Conservation (phyloP, 2,329 filamentous ascomycete genomes). For the Gyromitra esculenta region DNA sequence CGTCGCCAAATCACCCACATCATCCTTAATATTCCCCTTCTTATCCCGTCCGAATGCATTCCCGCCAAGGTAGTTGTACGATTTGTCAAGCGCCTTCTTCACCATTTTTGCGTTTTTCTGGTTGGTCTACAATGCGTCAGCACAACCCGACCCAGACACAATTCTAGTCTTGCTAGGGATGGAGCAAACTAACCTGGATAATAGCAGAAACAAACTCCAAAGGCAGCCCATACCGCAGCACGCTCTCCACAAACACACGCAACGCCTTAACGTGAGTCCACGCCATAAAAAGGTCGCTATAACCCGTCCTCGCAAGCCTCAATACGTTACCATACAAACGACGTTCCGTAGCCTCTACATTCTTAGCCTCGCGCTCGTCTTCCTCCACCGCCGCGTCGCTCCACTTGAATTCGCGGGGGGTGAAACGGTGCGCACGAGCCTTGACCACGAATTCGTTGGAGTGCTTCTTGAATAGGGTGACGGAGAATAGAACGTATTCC, state of each 20-base stretch:
- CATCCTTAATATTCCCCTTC: conserved; percentile 86
- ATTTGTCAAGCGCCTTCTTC: conserved; percentile 79
- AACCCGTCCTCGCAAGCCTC: conserved; percentile 86
- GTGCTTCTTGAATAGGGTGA: conserved; percentile 93
- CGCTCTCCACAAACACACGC: conserved; percentile 95
- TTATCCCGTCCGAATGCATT: conserved; percentile 95
- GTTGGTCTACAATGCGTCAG: conserved; percentile 71
- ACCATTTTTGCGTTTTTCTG: conserved; percentile 83
- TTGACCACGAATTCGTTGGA: conserved; percentile 88
- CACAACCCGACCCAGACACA: background rate
- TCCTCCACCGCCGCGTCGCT: conserved; percentile 88
- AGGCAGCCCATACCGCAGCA: conserved; percentile 93
- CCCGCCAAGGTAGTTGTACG: conserved; percentile 90
- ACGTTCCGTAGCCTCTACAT: conserved; percentile 82
- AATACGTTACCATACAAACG: conserved; percentile 94
- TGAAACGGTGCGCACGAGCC: conserved; percentile 92
- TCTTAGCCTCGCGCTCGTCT: conserved; percentile 85
- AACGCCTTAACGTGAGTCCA: conserved; percentile 93
- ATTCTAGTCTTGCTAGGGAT: background rate
- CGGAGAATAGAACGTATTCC: conserved; percentile 87
- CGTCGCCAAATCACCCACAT: conserved; percentile 85
- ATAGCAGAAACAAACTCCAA: conserved; percentile 87
- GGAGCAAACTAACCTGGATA: conserved; percentile 63
- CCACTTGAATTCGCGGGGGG: conserved; percentile 91
- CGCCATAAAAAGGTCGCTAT: conserved; percentile 94